These are phyloP conservation scores for Hippophae rhamnoides DNA, from an alignment of 306 rosid species.

Conservation along the genomic window DNA sequence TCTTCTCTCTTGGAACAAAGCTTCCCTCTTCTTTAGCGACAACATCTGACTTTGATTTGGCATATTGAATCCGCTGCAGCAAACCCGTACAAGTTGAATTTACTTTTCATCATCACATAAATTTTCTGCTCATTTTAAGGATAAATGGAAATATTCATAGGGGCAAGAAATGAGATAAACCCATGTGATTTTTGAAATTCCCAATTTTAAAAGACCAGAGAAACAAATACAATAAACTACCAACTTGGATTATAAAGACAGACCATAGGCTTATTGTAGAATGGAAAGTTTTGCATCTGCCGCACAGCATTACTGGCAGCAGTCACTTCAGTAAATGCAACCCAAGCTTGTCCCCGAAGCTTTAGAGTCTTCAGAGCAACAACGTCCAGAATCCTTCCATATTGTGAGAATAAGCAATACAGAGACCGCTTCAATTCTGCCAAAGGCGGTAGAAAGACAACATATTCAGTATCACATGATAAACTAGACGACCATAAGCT, in stretches of 20 bases:
- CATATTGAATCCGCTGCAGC: conserved; percentile 84
- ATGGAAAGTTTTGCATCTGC: conserved; percentile 96
- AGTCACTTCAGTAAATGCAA: conserved; percentile 87
- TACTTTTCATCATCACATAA: not conserved
- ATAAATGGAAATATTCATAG: no score
- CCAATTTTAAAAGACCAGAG: no score
- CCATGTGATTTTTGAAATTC: no score
- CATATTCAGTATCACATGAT: not conserved
- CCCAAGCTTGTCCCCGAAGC: conserved; percentile 93
- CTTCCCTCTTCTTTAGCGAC: conserved; percentile 92
- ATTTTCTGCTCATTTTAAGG: no score
- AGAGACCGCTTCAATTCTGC: conserved; percentile 91
- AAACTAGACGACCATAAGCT: not conserved
- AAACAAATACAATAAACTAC: conserved; percentile 9
- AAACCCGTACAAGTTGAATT: conserved; percentile 15
- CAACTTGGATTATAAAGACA: conserved; percentile 19
- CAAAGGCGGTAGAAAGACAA: conserved; percentile 2
- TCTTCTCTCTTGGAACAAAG: conserved; percentile 91
- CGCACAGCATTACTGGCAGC: conserved; percentile 99
- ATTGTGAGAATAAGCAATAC: conserved; percentile 90
- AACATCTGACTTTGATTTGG: conserved; percentile 87
- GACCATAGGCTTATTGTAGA: conserved; percentile 97
- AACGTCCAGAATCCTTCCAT: conserved; percentile 88
- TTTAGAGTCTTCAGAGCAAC: conserved; percentile 82
- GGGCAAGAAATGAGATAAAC: no score